A percentile compares a stretch with the other conserved stretches of the same genome.
phyloP scores from a whole-genome alignment of 257 asterid genomes.

The Buddleja alternifolia region DNA sequence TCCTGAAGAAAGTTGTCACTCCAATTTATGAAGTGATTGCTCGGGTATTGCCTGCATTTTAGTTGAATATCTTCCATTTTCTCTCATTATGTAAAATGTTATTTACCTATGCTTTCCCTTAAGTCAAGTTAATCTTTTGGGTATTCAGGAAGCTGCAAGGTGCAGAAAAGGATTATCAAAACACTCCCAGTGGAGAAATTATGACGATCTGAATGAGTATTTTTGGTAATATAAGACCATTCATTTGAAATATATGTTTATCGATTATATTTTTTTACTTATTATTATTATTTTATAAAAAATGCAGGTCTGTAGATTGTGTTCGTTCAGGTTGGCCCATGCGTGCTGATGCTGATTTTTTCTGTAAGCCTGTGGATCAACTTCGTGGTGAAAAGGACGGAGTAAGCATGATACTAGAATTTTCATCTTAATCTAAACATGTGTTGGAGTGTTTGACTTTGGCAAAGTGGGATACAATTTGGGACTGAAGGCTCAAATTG shows the following conservation, averaged over 20 bases:
- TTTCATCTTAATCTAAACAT: constrained; percentile 6
- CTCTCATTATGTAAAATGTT: neutral
- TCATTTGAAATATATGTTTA: constrained; percentile 1
- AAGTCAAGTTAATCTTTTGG: neutral
- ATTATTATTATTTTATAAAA: neutral
- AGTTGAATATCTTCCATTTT: constrained; percentile 19
- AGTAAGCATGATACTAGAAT: constrained; percentile 35
- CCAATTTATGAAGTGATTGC: constrained; percentile 72
- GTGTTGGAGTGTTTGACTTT: constrained; percentile 7
- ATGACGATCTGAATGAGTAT: constrained; percentile 70
- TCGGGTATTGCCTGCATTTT: constrained; percentile 42
- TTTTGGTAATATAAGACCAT: constrained; percentile 50
- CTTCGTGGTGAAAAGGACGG: constrained; percentile 50
- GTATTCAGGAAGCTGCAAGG: constrained; percentile 60
- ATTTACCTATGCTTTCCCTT: neutral
- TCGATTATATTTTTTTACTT: constrained; percentile 8
- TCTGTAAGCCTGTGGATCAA: constrained; percentile 49
- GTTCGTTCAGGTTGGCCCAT: constrained; percentile 81
- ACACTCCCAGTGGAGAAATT: constrained; percentile 73
- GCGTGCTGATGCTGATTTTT: constrained; percentile 70
- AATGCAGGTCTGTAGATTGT: constrained; percentile 64
- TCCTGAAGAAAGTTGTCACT: constrained; percentile 63
- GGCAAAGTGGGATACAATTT: neutral
- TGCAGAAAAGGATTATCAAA: constrained; percentile 61
- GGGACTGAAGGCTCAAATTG: neutral